phyloP scores from a whole-genome alignment of 1,284 basidiomycete species.

The Irpex sp. region DNA sequence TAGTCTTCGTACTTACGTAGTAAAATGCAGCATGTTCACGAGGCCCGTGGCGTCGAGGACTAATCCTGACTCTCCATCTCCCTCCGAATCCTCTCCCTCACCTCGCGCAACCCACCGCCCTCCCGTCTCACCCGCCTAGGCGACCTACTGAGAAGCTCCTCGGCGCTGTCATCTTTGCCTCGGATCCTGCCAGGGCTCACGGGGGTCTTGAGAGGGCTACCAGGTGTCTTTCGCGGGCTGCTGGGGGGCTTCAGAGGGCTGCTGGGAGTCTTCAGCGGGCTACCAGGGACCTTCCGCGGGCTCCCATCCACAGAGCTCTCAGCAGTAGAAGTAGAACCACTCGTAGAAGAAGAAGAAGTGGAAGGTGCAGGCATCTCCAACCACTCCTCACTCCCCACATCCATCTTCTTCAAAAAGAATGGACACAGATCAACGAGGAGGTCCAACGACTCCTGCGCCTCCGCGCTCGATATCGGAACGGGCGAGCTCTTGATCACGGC shows the following conservation, averaged over 20 bases:
- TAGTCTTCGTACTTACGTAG: slow-evolving; percentile 1
- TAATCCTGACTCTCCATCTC: slow-evolving; percentile 51
- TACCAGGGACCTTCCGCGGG: slow-evolving; percentile 16
- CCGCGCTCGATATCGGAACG: slow-evolving; percentile 69
- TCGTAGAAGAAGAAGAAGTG: not conserved
- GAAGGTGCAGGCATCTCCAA: slow-evolving; percentile 69
- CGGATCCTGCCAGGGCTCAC: slow-evolving; percentile 32
- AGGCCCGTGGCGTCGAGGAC: not conserved
- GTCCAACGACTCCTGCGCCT: slow-evolving; percentile 68
- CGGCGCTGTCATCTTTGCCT: slow-evolving; percentile 46
- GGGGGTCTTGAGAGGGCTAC: slow-evolving; percentile 15
- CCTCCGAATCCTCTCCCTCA: slow-evolving; percentile 71
- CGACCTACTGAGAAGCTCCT: slow-evolving; percentile 61
- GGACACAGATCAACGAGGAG: slow-evolving; percentile 68
- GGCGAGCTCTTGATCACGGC: slow-evolving; percentile 75
- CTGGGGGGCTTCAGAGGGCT: not conserved
- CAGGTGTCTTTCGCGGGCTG: not conserved
- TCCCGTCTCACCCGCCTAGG: slow-evolving; percentile 66
- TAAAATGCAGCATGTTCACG: slow-evolving; percentile 1
- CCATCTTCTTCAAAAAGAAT: slow-evolving; percentile 66
- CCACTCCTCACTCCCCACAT: slow-evolving; percentile 70
- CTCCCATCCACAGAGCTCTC: slow-evolving; percentile 16
- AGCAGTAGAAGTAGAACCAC: slow-evolving; percentile 11
- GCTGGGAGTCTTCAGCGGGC: not conserved
- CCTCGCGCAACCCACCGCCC: slow-evolving; percentile 67